These are phyloP conservation scores for Aspergillus thermomutatus DNA, from an alignment of 2,329 filamentous ascomycete species.

Conservation along the genomic window DNA sequence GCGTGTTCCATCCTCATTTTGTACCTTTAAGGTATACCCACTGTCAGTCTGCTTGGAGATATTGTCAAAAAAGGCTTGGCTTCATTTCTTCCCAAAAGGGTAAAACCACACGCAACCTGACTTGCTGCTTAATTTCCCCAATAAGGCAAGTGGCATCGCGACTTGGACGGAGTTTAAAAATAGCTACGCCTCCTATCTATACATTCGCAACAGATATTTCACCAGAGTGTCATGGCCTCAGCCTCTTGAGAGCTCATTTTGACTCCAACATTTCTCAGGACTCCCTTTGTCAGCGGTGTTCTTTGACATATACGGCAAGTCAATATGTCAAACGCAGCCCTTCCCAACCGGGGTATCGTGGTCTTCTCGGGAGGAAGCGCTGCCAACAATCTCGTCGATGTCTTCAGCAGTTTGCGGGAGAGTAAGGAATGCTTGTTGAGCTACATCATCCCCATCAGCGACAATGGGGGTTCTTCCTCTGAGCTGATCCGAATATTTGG, in stretches of 20 bases:
- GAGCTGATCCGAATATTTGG: slow-evolving; percentile 94
- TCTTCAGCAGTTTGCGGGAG: slow-evolving; percentile 67
- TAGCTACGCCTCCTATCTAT: not conserved
- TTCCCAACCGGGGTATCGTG: slow-evolving; percentile 59
- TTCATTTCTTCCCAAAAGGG: not conserved
- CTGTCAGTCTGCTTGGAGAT: not conserved
- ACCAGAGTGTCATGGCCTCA: too few species aligned
- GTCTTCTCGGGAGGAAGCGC: slow-evolving; percentile 91
- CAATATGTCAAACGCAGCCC: slow-evolving; percentile 10
- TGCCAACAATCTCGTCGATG: slow-evolving; percentile 90
- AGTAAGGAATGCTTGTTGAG: slow-evolving; percentile 66
- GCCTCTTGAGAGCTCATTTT: too few species aligned
- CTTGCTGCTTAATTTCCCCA: not conserved
- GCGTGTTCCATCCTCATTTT: too few species aligned
- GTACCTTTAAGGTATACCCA: too few species aligned
- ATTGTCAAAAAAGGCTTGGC: not conserved
- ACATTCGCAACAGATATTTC: not conserved
- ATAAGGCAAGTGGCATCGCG: not conserved
- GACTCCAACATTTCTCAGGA: too few species aligned
- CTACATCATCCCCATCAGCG: slow-evolving; percentile 91
- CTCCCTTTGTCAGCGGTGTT: not conserved
- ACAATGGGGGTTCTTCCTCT: slow-evolving; percentile 91
- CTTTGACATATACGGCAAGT: not conserved
- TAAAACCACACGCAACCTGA: not conserved
- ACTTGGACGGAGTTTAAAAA: not conserved